Base-by-base conservation (phyloP, 2,329 filamentous ascomycete genomes). In the Aschersonia sp. region DNA sequence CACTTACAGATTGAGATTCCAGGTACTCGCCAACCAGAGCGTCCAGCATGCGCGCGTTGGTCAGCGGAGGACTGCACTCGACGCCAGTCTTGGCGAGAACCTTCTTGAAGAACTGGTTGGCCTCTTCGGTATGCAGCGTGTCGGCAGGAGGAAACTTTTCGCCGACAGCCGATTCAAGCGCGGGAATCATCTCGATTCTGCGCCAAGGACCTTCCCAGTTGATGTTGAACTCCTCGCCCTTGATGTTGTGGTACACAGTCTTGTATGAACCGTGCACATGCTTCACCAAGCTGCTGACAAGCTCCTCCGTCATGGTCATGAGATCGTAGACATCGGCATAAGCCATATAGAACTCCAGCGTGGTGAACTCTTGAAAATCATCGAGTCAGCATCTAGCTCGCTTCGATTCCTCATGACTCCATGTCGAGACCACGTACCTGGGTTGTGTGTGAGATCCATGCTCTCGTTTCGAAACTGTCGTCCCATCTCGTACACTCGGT, bases 121-220 rank as follows among this genome's bases (percentile, higher is more conserved):
- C 88, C 70, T 94, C 88, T 29, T 80, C 69, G 4, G 88, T 97
- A 72, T 98, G 90, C 9, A 97, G 77, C 64, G 95, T 75, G 56
- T 94, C 84, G 44, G 83, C 83, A 2, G 88, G 78, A 41, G 92
- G 92, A 74, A 98, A 98, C 69, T 86, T 95, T 71, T 94, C 88
- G 56, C 87, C 89, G 1, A 81, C 86, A 10, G 83, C 84, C 68
- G 90, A 81, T 70, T 97, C 92, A 0, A 98, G 78, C 37, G 84
- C 58, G 45, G 65, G 59, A 49, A 98, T 95, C 90, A 98, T 98
- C 65, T 95, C 86, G 45, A 97, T 80, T 53, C 87, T 77, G 64
- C 83, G 81, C 92, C 94, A 98, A 43, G 92, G 94, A 50, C 79
- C 82, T 64, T 89, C 83, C 94, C 92, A 98, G 77, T 98, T 94